Base-by-base conservation (phyloP, 129 eudicot species). In the Centaurea solstitialis region DNA sequence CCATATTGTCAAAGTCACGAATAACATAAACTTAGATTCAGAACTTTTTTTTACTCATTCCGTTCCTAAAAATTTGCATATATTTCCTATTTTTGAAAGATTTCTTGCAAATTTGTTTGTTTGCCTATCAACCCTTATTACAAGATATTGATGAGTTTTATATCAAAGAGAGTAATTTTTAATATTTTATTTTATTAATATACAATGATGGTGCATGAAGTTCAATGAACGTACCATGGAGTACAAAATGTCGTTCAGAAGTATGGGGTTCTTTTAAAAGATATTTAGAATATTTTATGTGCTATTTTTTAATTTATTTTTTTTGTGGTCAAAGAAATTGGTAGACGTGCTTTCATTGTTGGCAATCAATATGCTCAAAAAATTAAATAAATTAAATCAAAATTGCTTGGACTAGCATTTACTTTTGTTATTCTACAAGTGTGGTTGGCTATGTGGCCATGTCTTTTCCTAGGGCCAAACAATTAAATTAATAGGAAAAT, bases 371-470 rank as follows among this genome's bases (percentile, higher is more conserved):
- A 38, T 57, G 22, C 22, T 57, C 1, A 53, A n/a, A 5, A 72
- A 72, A 40, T 40, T 38, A 38, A 72, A 41, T 41, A 15, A 26
- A 39, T 7, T 30, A 41, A 41, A 6, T 73, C 47, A 18, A 13
- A 67, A 78, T 69, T 50, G 68, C 22, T 72, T 72, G 76, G 47
- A 15, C 53, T 13, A 57, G 26, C 68, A 70, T 37, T 61, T 11
- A n/a, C 37, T 43, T 43, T 61, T 59, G 43, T 59, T 72, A 59
- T 80, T 73, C 78, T 72, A 47, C 20, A 75, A 75, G 67, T 76
- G 84, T 80, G 78, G 83, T 43, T 80, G 37, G 79, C 62, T 73
- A 30, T 39, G 74, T 80, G 79, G 78, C 78, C 76, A 41, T 72
- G 77, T 80, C 79, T 73, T 73, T 62, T 74, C 79, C 79, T 64